phyloP scores from a whole-genome alignment of 1,284 basidiomycete species.

The Kwoniella shivajii region DNA sequence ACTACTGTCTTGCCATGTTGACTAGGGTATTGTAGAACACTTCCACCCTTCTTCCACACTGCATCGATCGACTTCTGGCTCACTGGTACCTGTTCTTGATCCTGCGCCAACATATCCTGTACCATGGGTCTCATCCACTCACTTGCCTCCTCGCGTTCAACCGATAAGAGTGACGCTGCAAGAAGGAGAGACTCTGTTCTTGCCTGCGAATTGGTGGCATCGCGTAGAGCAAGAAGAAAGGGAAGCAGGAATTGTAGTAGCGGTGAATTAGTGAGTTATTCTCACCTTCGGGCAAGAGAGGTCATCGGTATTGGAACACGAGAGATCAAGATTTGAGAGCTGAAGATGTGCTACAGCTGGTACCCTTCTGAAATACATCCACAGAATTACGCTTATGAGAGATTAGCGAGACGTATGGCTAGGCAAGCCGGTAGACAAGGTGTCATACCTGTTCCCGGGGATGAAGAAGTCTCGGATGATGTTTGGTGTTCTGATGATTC shows the following conservation, averaged over 20 bases:
- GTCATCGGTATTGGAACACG: too few species aligned
- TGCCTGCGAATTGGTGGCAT: constrained; percentile 91
- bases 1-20: neutral
- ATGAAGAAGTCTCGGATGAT: constrained; percentile 18
- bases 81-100: constrained; percentile 27
- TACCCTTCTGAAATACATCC: constrained; percentile 39
- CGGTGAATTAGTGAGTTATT: constrained; percentile 82
- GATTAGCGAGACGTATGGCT: constrained; percentile 39
- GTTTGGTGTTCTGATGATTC: constrained; percentile 30
- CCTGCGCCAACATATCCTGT: constrained; percentile 58
- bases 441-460: constrained; percentile 34
- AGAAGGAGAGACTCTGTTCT: constrained; percentile 79
- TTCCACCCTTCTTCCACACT: constrained; percentile 44
- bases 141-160: constrained; percentile 60
- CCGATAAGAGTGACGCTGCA: constrained; percentile 67
- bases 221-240: constrained; percentile 68
- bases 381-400: constrained; percentile 37
- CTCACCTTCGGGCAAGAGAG: neutral
- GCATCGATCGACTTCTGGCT: constrained; percentile 16
- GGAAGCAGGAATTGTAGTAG: constrained; percentile 61
- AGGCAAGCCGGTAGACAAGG: constrained; percentile 31
- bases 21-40: constrained; percentile 28
- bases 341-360: constrained; percentile 31
- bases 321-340: too few species aligned
- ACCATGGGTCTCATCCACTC: constrained; percentile 69